phyloP scores from a whole-genome alignment of 257 asterid species.

The Knoxia roxburghii region DNA sequence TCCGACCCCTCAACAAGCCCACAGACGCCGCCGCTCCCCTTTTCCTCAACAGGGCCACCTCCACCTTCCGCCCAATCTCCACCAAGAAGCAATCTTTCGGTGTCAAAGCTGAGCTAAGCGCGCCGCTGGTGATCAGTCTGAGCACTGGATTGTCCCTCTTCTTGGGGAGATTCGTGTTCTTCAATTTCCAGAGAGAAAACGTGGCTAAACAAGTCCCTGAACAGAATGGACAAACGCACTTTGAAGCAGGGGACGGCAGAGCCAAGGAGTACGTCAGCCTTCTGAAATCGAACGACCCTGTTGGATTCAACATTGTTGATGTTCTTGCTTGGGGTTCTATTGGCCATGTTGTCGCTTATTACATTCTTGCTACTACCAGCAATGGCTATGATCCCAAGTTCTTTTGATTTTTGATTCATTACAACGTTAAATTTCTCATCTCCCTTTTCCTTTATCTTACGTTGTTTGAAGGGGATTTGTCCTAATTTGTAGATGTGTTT shows the following conservation, averaged over 20 bases:
- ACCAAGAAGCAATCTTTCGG: slow-evolving; percentile 19
- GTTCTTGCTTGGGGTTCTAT: slow-evolving; percentile 96
- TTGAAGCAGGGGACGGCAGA: slow-evolving; percentile 82
- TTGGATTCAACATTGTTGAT: slow-evolving; percentile 91
- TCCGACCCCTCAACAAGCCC: slow-evolving; percentile 68
- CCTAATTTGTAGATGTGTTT: no score
- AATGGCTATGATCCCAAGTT: slow-evolving; percentile 93
- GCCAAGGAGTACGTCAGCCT: slow-evolving; percentile 95
- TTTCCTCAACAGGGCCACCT: slow-evolving; percentile 21
- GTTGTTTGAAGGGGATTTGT: neutral
- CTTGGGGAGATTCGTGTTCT: slow-evolving; percentile 88
- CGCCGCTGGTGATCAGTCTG: slow-evolving; percentile 70
- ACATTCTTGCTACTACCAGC: slow-evolving; percentile 87
- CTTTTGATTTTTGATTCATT: slow-evolving; percentile 25
- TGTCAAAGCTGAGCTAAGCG: slow-evolving; percentile 68
- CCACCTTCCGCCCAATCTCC: slow-evolving; percentile 38
- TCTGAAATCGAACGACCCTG: slow-evolving; percentile 88
- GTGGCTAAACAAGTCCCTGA: slow-evolving; percentile 91
- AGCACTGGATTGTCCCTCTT: slow-evolving; percentile 91
- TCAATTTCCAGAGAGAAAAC: slow-evolving; percentile 94
- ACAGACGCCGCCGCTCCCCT: slow-evolving; percentile 30
- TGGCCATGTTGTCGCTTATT: slow-evolving; percentile 92
- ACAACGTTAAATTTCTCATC: no score
- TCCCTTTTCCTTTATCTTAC: neutral
- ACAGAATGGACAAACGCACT: slow-evolving; percentile 82